Base-by-base conservation (phyloP, 352 stramenopile genomes). In the Globisporangium paddicum region DNA sequence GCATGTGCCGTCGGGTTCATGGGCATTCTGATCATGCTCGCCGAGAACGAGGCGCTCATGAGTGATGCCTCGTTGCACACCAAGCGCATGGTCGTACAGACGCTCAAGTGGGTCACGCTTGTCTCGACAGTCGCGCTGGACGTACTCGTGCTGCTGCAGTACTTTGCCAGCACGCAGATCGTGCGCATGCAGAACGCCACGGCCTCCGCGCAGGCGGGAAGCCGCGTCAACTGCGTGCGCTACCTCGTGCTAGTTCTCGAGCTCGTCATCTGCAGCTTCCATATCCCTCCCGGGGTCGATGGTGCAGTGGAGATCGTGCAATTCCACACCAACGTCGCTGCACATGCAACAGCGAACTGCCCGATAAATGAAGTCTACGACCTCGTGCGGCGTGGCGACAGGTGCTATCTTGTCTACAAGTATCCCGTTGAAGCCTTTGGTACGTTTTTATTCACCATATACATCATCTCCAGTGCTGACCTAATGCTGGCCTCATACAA, bases 11-110 rank as follows among this genome's bases (percentile, higher is more conserved):
- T 85, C 1, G 81, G 60, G 16, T 61, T 87, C 0, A 18, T 77
- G 1, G 82, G 82, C 9, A 61, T 91, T 10, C 35, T 79, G 18
- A 42, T 91, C 28, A 91, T 91, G 82, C 72, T 91, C 4, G 67
- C 58, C n/a, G 70, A 88, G 55, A 90, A 89, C 55, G 78, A 90
- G 41, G 61, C 83, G 9, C 26, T 86, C 9, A 73, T 72, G 60
- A 59, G 48, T 9, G 65, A 46, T 2, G 55, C 30, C 5, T 32
- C 64, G 19, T 7, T 2, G 7, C 44, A 7, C 42, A 55, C 38
- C 0, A 60, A 63, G 3, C n/a, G 51, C 18, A 8, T 50, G 3
- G 21, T 40, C 0, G 47, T 85, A 0, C 21, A 71, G 3, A 60
- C 52, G 3, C 54, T 91, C 10, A 89, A 91, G 57, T 66, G 38